phyloP scores from a whole-genome alignment of 257 asterid genomes.

The Gardenia jasminoides region DNA sequence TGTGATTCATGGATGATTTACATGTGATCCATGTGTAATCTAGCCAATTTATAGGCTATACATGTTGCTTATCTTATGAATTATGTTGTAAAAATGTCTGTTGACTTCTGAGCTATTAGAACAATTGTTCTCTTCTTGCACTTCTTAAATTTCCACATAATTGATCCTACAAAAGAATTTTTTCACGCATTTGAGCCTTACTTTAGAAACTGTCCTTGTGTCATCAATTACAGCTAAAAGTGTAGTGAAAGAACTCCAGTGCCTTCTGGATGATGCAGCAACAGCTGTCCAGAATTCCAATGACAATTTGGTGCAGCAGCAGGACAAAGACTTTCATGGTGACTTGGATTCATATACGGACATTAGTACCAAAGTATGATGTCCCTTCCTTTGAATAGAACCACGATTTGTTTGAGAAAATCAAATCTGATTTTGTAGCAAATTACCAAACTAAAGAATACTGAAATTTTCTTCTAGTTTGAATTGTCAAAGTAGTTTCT shows the following conservation, averaged over 20 bases:
- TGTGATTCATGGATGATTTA: background rate
- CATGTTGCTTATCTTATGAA: background rate
- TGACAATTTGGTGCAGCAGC: slow-evolving; percentile 21
- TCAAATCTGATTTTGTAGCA: background rate
- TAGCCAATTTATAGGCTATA: background rate
- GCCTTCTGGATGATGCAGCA: slow-evolving; percentile 54
- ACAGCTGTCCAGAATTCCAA: slow-evolving; percentile 33
- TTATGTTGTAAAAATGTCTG: background rate
- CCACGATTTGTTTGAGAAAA: background rate
- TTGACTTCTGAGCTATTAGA: background rate
- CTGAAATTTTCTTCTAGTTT: background rate
- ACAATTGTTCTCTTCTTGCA: background rate
- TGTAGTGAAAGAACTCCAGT: slow-evolving; percentile 51
- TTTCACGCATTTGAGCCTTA: background rate
- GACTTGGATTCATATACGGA: slow-evolving; percentile 23
- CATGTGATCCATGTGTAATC: background rate
- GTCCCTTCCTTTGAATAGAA: background rate
- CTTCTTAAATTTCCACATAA: background rate
- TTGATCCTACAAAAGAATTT: background rate
- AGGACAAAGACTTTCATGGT: slow-evolving; percentile 30
- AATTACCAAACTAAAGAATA: background rate
- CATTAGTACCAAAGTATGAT: slow-evolving; percentile 31
- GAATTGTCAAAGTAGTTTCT: background rate
- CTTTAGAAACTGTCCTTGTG: background rate
- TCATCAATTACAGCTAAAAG: slow-evolving; percentile 44